These are phyloP conservation scores for Fusarium torreyae DNA, from an alignment of 2,329 filamentous ascomycete species.

Conservation along the genomic window DNA sequence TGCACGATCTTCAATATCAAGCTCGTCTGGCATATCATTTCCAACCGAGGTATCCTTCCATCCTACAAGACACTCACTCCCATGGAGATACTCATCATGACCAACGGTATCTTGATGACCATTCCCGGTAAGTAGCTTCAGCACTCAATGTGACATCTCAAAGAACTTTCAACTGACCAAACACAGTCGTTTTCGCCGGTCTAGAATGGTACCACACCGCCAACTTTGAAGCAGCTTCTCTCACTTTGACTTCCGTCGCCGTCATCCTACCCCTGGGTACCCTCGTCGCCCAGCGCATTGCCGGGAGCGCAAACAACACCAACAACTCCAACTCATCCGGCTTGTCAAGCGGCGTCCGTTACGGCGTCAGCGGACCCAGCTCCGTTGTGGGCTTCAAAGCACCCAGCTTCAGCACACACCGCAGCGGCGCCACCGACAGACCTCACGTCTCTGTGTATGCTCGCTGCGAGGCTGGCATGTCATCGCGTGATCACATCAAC, in stretches of 20 bases:
- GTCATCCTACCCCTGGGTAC: constrained; percentile 68
- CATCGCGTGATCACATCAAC: constrained; percentile 43
- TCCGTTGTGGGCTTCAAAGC: constrained; percentile 46
- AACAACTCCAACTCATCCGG: constrained; percentile 41
- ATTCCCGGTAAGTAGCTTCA: constrained; percentile 62
- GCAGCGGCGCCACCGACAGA: constrained; percentile 29
- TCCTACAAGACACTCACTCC: constrained; percentile 60
- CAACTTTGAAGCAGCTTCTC: constrained; percentile 66
- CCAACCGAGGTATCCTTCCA: constrained; percentile 64
- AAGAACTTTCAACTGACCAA: constrained; percentile 3
- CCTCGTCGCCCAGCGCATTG: constrained; percentile 64
- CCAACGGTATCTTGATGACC: constrained; percentile 70
- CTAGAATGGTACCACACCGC: constrained; percentile 61
- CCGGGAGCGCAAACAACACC: constrained; percentile 49
- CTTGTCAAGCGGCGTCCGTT: constrained; percentile 35
- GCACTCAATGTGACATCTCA: background rate
- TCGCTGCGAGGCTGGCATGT: constrained; percentile 44
- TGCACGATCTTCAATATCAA: constrained; percentile 70
- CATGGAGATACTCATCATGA: constrained; percentile 70
- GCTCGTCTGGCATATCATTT: constrained; percentile 63
- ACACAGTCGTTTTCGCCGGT: constrained; percentile 65
- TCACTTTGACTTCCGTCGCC: constrained; percentile 65
- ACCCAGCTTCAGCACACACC: constrained; percentile 40
- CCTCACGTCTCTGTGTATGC: constrained; percentile 46
- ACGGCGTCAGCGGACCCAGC: constrained; percentile 29